Base-by-base conservation (phyloP, 2,329 filamentous ascomycete genomes). In the Stachybotrys echinatus region DNA sequence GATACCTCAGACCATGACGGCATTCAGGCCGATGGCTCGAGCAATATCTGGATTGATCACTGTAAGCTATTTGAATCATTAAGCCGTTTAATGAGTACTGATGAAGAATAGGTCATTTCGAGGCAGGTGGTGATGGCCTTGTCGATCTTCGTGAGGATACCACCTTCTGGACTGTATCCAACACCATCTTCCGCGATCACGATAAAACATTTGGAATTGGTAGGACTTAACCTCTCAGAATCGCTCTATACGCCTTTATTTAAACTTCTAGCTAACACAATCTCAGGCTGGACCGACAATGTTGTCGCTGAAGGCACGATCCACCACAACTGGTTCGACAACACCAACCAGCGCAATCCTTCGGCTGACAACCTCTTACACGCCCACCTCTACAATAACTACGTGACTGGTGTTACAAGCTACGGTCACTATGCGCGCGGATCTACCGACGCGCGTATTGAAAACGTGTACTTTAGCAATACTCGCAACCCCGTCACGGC, bases 351-450 rank as follows among this genome's bases (percentile, higher is more conserved):
- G 48, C 55, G 55, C 44, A 57, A 57, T 47, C 55, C 54, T 3
- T 54, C 52, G 7, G 55, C 50, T 21, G 55, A 55, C 50, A 55
- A 55, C 48, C 47, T 55, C 18, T 49, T 49, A 12, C 44, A 54
- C 53, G 55, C 52, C 20, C 55, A 57, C 49, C 45, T 57, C 20
- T 57, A 57, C 54, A 57, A 57, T 37, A 57, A 57, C 52, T 54
- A 54, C 50, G 42, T 57, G 22, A 31, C 48, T 40, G 54, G 54
- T 19, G 47, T 54, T 27, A 57, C 53, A 31, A 49, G 49, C 27
- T 57, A 57, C 40, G 55, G 55, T 37, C 53, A 55, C 55, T 57
- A 57, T 47, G 53, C 52, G n/a, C 51, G 55, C 14, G 55, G 54
- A 20, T 48, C 42, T 42, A 57, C 53, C 27, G 44, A 56, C 44